These are phyloP conservation scores for Inga leiocalycina DNA, from an alignment of 306 rosid genomes.

Conservation along the genomic window DNA sequence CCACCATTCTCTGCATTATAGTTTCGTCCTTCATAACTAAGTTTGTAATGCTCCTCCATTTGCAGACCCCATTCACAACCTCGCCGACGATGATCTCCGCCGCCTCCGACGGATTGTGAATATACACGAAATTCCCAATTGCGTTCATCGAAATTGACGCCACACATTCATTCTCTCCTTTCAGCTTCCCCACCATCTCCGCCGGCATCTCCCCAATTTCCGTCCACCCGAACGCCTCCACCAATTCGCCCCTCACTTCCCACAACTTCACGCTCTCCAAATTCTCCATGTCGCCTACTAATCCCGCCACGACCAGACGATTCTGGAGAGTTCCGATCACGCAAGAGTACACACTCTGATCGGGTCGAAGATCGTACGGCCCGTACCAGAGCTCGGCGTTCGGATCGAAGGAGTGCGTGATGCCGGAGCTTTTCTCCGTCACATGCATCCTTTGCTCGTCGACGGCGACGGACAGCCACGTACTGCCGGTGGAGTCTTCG, in stretches of 20 bases:
- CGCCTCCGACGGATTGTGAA: slow-evolving; percentile 43
- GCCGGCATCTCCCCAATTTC: slow-evolving; percentile 56
- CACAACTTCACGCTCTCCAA: slow-evolving; percentile 52
- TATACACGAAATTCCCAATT: slow-evolving; percentile 42
- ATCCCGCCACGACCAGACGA: slow-evolving; percentile 48
- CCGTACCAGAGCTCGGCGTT: slow-evolving; percentile 56
- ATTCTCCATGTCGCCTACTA: slow-evolving; percentile 47
- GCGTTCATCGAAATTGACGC: slow-evolving; percentile 42
- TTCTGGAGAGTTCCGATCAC: slow-evolving; percentile 33
- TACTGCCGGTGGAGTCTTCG: slow-evolving; percentile 46
- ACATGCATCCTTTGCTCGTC: slow-evolving; percentile 40
- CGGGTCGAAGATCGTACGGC: slow-evolving; percentile 48
- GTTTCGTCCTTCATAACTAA: slow-evolving; percentile 26
- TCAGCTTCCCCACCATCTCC: slow-evolving; percentile 48
- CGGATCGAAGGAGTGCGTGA: slow-evolving; percentile 51
- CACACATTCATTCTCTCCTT: slow-evolving; percentile 35
- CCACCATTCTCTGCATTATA: slow-evolving; percentile 43
- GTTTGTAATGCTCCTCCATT: slow-evolving; percentile 52
- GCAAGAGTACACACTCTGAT: slow-evolving; percentile 19
- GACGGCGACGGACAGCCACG: slow-evolving; percentile 58
- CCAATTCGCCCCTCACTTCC: slow-evolving; percentile 47
- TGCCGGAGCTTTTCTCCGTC: slow-evolving; percentile 48
- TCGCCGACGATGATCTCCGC: slow-evolving; percentile 55
- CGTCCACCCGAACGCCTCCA: slow-evolving; percentile 12
- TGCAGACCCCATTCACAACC: slow-evolving; percentile 32